Conservation (phyloP, 2,329 filamentous ascomycete genomes). For the Fusarium buxicola region DNA sequence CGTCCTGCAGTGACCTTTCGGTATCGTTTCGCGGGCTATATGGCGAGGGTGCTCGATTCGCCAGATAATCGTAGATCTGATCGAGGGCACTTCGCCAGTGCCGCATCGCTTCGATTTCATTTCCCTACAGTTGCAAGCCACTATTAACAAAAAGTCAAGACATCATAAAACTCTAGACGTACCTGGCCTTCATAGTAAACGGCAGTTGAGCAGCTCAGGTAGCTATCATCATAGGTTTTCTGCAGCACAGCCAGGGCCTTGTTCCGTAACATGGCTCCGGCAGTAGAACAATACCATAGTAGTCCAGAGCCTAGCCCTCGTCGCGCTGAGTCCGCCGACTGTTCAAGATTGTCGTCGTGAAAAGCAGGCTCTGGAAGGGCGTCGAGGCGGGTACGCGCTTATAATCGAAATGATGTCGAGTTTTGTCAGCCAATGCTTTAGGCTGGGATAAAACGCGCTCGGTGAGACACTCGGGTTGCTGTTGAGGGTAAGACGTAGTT, state of each 20-base stretch:
- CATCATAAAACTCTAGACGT: conserved; percentile 34
- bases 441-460: background rate
- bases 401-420: conserved; percentile 5
- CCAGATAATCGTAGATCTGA: conserved; percentile 87
- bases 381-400: conserved; percentile 15
- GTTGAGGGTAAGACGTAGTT: conserved; percentile 1
- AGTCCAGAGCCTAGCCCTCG: conserved; percentile 39
- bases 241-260: conserved; percentile 79
- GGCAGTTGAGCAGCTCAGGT: conserved; percentile 92
- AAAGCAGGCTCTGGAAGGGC: conserved; percentile 12
- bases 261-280: conserved; percentile 64
- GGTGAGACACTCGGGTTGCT: background rate
- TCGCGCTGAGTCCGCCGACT: conserved; percentile 36
- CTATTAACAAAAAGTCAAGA: conserved; percentile 20
- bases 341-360: conserved; percentile 5
- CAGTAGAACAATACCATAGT: conserved; percentile 43
- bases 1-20: conserved; percentile 84
- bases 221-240: conserved; percentile 98
- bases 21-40: conserved; percentile 82
- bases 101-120: conserved; percentile 89
- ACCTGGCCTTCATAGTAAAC: conserved; percentile 97
- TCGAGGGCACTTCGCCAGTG: conserved; percentile 92
- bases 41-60: conserved; percentile 76
- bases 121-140: conserved; percentile 69
- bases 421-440: conserved; percentile 6